A percentile compares a stretch with the other conserved stretches of the same genome.
Evolutionary conservation across 2,329 filamentous ascomycete species (phyloP).

Genomic region (Colletotrichum sidae): DNA sequence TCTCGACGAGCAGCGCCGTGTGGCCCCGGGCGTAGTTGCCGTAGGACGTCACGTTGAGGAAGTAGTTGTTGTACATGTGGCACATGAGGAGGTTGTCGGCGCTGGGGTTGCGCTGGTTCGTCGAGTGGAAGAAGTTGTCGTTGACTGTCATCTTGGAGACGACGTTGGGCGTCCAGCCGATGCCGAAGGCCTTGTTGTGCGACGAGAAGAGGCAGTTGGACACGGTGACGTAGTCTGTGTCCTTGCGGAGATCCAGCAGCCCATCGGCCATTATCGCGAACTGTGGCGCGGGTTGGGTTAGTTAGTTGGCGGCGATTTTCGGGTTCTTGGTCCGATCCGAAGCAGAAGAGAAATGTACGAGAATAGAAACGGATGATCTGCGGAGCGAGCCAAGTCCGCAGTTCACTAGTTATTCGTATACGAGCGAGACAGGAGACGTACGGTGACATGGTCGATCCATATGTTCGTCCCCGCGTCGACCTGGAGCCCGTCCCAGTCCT

Average conservation of each 20-base stretch:
- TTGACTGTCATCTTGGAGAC: constrained; percentile 67
- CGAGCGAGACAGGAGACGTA: not conserved
- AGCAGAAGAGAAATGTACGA: not conserved
- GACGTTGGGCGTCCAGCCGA: constrained; percentile 64
- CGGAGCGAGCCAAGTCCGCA: not conserved
- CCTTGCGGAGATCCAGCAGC: constrained; percentile 69
- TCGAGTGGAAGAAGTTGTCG: constrained; percentile 68
- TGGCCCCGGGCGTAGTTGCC: constrained; percentile 66
- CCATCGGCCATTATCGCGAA: constrained; percentile 63
- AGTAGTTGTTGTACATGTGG: constrained; percentile 68
- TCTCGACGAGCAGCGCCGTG: constrained; percentile 66
- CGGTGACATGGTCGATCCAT: constrained; percentile 68
- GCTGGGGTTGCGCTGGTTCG: constrained; percentile 66
- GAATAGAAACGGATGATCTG: not conserved
- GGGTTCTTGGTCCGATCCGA: not conserved
- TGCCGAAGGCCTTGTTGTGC: constrained; percentile 65
- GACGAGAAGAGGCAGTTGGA: not conserved
- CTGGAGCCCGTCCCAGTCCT: constrained; percentile 4
- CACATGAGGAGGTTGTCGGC: constrained; percentile 62
- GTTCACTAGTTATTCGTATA: too few species aligned
- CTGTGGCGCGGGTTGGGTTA: constrained; percentile 48
- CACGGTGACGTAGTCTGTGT: constrained; percentile 63
- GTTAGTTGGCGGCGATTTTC: not conserved
- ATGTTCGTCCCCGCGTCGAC: constrained; percentile 44
- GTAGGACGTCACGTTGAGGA: constrained; percentile 54